A percentile compares a stretch with the other conserved stretches of the same genome.
Conservation (phyloP, 2,329 filamentous ascomycete genomes). For the Cladosporium sp. region DNA sequence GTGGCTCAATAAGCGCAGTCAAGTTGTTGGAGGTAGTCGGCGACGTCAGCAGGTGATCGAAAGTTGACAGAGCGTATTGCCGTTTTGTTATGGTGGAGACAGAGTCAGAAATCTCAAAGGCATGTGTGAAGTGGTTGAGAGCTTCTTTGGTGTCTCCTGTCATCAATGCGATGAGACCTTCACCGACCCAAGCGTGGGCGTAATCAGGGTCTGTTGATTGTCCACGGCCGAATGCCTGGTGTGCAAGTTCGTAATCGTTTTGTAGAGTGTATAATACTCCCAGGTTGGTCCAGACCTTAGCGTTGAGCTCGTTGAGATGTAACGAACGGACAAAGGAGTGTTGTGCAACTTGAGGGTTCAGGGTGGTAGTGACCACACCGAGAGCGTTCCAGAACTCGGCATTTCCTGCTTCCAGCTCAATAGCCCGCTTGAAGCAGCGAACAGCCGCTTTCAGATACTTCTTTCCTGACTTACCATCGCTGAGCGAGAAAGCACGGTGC, state of each 20-base stretch:
- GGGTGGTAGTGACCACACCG: constrained; percentile 82
- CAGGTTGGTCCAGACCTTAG: constrained; percentile 86
- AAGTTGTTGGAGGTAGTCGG: constrained; percentile 55
- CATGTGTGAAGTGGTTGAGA: constrained; percentile 83
- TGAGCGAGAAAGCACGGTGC: constrained; percentile 72
- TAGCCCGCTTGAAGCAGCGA: constrained; percentile 89
- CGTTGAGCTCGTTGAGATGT: constrained; percentile 85
- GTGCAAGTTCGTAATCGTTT: constrained; percentile 81
- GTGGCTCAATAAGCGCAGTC: constrained; percentile 72
- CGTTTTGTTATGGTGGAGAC: constrained; percentile 72
- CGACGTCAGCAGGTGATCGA: constrained; percentile 73
- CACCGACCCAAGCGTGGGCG: constrained; percentile 89
- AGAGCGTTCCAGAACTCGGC: constrained; percentile 96
- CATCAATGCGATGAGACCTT: constrained; percentile 80
- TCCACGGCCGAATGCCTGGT: constrained; percentile 83
- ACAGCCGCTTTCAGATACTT: constrained; percentile 79
- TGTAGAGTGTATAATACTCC: constrained; percentile 83
- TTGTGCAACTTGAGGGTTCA: constrained; percentile 86
- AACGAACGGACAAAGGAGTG: constrained; percentile 90
- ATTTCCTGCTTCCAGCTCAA: constrained; percentile 92
- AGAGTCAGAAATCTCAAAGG: constrained; percentile 86
- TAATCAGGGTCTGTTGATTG: constrained; percentile 96
- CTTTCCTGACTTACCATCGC: constrained; percentile 60
- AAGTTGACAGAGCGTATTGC: constrained; percentile 77
- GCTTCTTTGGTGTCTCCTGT: constrained; percentile 76